These are phyloP conservation scores for Bondarzewia mesenterica DNA, from an alignment of 1,284 basidiomycete genomes.

Conservation along the genomic window DNA sequence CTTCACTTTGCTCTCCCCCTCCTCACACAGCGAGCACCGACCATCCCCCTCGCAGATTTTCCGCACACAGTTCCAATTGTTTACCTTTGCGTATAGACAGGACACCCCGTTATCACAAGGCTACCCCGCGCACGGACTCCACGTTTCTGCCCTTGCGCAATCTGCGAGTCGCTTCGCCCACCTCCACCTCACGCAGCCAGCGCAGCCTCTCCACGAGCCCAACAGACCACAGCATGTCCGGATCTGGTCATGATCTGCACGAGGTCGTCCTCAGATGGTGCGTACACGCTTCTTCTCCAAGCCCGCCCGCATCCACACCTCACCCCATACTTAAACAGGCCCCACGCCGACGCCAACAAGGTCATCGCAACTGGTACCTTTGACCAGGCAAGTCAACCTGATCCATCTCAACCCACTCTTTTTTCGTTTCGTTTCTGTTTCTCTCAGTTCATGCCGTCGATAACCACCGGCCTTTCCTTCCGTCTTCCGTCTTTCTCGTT, in stretches of 20 bases:
- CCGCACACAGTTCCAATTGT: too few relatives aligned
- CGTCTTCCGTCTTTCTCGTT: conserved; percentile 12
- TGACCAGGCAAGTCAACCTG: conserved; percentile 51
- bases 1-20: too few relatives aligned
- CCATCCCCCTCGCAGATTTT: too few relatives aligned
- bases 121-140: neutral
- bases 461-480: conserved; percentile 6
- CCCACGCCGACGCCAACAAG: conserved; percentile 42
- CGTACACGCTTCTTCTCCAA: neutral
- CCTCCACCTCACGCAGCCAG: neutral
- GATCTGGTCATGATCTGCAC: conserved; percentile 4
- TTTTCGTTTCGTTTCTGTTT: conserved; percentile 1
- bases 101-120: neutral
- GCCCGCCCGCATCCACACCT: neutral
- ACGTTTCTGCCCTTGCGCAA: conserved; percentile 1
- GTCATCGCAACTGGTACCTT: conserved; percentile 73
- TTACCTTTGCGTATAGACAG: too few relatives aligned
- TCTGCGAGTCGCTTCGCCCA: neutral
- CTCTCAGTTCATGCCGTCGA: conserved; percentile 10
- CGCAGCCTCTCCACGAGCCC: neutral
- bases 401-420: conserved; percentile 1
- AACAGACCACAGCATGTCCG: conserved; percentile 4
- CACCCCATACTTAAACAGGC: conserved; percentile 31
- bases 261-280: conserved; percentile 8
- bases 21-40: too few relatives aligned